A percentile compares a stretch with the other conserved stretches of the same genome.
These are phyloP conservation scores for Naganishia onofrii DNA, from an alignment of 768 basidiomycete genomes.

Conservation along the genomic window DNA sequence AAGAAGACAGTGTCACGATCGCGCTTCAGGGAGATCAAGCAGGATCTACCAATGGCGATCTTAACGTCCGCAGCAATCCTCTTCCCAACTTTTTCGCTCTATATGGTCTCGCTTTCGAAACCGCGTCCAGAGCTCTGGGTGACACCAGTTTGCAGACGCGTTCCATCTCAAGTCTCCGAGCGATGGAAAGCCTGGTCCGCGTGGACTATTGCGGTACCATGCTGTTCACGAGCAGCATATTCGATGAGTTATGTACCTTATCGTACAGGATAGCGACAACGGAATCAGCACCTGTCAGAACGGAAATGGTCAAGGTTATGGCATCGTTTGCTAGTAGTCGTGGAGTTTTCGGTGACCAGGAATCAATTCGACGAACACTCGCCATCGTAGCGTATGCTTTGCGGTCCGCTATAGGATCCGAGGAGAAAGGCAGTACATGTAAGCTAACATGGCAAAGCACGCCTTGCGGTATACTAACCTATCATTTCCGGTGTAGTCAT, in stretches of 20 bases:
- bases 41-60: slow-evolving; percentile 19
- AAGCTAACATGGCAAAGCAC: background rate
- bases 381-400: slow-evolving; percentile 75
- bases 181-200: slow-evolving; percentile 73
- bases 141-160: slow-evolving; percentile 34
- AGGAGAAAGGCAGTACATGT: slow-evolving; percentile 31
- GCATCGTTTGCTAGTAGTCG: slow-evolving; percentile 58
- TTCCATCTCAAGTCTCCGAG: slow-evolving; percentile 64
- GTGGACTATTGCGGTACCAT: slow-evolving; percentile 78
- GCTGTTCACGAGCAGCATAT: slow-evolving; percentile 73
- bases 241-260: slow-evolving; percentile 83
- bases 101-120: slow-evolving; percentile 92
- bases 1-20: slow-evolving; percentile 53
- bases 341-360: slow-evolving; percentile 31
- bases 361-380: slow-evolving; percentile 41
- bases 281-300: slow-evolving; percentile 69
- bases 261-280: slow-evolving; percentile 88
- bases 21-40: slow-evolving; percentile 34
- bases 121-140: slow-evolving; percentile 56
- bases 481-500: slow-evolving; percentile 27
- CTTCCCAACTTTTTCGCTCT: slow-evolving; percentile 79
- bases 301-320: slow-evolving; percentile 69
- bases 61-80: slow-evolving; percentile 53
- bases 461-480: slow-evolving; percentile 34
- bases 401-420: slow-evolving; percentile 65